Evolutionary conservation across 257 asterid species (phyloP).

Genomic region (Solanum dulcamara): DNA sequence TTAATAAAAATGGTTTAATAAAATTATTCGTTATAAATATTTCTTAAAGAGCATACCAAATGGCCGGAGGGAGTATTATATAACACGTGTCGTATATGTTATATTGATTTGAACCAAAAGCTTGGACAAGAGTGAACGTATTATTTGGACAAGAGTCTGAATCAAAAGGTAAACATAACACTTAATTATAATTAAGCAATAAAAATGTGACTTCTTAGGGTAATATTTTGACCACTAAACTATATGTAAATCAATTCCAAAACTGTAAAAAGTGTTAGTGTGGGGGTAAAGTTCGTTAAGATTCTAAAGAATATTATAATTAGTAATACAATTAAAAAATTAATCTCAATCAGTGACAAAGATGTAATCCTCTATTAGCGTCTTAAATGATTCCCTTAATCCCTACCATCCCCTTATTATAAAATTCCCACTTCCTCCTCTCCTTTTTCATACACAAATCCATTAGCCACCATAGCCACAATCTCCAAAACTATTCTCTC

Average conservation of each 20-base stretch:
- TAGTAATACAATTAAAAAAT: neutral
- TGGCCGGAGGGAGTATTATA: too few relatives aligned
- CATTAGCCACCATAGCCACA: neutral
- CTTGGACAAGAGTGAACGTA: neutral
- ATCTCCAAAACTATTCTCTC: neutral
- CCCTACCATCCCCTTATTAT: slow-evolving; percentile 35
- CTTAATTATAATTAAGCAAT: neutral
- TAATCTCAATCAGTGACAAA: slow-evolving; percentile 45
- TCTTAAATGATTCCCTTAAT: slow-evolving; percentile 43
- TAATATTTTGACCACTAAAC: neutral
- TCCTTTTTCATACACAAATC: neutral
- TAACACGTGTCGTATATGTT: too few relatives aligned
- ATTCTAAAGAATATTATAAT: neutral
- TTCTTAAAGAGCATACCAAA: too few relatives aligned
- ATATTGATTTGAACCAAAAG: neutral
- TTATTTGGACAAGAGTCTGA: neutral
- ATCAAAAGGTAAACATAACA: neutral
- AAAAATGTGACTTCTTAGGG: too few relatives aligned
- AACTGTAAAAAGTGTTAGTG: neutral
- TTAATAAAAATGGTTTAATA: too few relatives aligned
- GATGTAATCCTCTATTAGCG: slow-evolving; percentile 44
- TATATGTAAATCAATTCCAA: neutral
- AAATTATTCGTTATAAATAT: too few relatives aligned
- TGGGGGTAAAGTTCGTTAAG: neutral
- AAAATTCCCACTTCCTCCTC: slow-evolving; percentile 17